Percentiles rank a stretch among this genome's conserved stretches.
Conservation (phyloP, 2,329 filamentous ascomycete genomes). For the Colletotrichum echinochloae region DNA sequence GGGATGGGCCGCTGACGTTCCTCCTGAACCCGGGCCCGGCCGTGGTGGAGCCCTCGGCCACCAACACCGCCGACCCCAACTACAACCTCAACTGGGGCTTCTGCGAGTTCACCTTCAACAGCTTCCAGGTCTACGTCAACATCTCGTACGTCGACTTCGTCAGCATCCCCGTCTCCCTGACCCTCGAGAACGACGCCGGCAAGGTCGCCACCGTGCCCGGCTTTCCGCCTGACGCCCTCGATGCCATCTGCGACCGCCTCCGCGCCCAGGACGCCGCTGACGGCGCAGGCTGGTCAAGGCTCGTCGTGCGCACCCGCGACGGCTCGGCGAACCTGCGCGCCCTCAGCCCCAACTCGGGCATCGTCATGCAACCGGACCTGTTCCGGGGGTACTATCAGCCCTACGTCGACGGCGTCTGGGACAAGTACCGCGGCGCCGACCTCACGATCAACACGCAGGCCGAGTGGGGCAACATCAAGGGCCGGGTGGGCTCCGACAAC, state of each 20-base stretch:
- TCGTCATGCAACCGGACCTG: slow-evolving; percentile 56
- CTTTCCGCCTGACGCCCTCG: slow-evolving; percentile 59
- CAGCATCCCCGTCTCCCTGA: slow-evolving; percentile 70
- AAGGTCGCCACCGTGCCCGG: slow-evolving; percentile 61
- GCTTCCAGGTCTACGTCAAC: slow-evolving; percentile 72
- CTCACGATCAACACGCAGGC: slow-evolving; percentile 67
- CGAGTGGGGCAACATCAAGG: slow-evolving; percentile 61
- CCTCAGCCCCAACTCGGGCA: slow-evolving; percentile 65
- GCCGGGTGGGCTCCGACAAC: slow-evolving; percentile 53
- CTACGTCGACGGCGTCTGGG: slow-evolving; percentile 66
- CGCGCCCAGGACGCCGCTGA: slow-evolving; percentile 58
- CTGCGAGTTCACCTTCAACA: slow-evolving; percentile 76
- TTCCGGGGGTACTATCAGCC: slow-evolving; percentile 63
- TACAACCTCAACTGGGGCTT: slow-evolving; percentile 74
- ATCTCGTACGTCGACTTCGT: slow-evolving; percentile 84
- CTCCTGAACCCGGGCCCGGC: slow-evolving; percentile 77
- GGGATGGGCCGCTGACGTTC: slow-evolving; percentile 72
- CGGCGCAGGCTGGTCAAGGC: slow-evolving; percentile 63
- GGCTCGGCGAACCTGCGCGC: slow-evolving; percentile 59
- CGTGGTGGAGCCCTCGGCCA: slow-evolving; percentile 80
- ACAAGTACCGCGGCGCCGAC: slow-evolving; percentile 57
- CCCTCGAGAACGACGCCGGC: slow-evolving; percentile 61
- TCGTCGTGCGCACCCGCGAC: slow-evolving; percentile 58
- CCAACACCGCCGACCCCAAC: slow-evolving; percentile 73
- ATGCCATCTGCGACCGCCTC: slow-evolving; percentile 59